Base-by-base conservation (phyloP, 306 rosid species). In the Hippophae tibetana region DNA sequence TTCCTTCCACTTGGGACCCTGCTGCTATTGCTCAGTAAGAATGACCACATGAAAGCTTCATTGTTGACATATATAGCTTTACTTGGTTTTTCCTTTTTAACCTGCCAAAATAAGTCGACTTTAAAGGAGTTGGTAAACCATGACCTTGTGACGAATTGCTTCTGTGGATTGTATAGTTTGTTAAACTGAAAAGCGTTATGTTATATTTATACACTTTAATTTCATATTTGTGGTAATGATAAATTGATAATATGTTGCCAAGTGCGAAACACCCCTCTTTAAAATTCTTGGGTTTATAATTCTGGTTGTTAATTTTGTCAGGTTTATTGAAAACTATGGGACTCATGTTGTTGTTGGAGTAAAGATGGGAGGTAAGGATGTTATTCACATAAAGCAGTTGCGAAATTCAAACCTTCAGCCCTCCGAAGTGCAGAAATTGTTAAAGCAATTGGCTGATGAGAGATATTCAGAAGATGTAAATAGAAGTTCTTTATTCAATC, bases 291-390 rank as follows among this genome's bases (percentile, higher is more conserved):
- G 8, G 9, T 57, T 67, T 42, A 47, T 63, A 52, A 53, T 25
- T 42, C n/a, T 66, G 12, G 12, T 40, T 48, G 11, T 49, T 12
- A 53, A 2, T 60, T 75, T 49, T 66, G 75, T 67, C 89, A 92
- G 98, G 84, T 92, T 92, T 73, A 85, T 92, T 66, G 87, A 84
- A 31, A 87, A 87, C 41, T 87, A 87, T 63, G 98, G 98, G 9
- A 92, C 98, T 18, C 96, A 87, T 68, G 52, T 87, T 51, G 73
- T 92, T 76, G 93, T 85, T 63, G 98, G 98, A 46, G 93, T 83
- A 73, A 82, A 82, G 81, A 87, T 92, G 98, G 98, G 98, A 61
- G 98, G 98, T 12, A 87, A 87, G 65, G 96, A 92, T 69, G 87
- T 81, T 13, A 60, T 87, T 71, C 89, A 79, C 71, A 60, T 85